phyloP scores from a whole-genome alignment of 441 rosid species.

The Aleurites moluccanus region DNA sequence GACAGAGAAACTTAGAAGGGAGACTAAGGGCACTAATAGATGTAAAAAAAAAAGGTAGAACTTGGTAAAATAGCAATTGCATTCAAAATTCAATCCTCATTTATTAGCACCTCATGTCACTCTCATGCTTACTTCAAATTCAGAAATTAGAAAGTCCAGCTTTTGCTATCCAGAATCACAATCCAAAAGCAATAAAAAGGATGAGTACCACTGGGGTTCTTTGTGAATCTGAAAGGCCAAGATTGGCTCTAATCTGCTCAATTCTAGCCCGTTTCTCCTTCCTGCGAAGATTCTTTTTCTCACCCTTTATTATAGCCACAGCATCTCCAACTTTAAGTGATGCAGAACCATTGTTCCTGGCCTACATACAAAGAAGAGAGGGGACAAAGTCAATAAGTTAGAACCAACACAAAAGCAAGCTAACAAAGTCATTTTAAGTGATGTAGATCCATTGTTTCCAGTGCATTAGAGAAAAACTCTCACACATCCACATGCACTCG shows the following conservation, averaged over 20 bases:
- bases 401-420: not conserved
- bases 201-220: slow-evolving; percentile 78
- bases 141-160: slow-evolving; percentile 9
- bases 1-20: slow-evolving; percentile 2
- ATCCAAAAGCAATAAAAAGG: not conserved
- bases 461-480: not conserved
- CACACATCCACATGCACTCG: not conserved
- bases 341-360: slow-evolving; percentile 44
- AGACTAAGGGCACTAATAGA: not conserved
- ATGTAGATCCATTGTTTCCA: not conserved
- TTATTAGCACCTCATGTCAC: not conserved
- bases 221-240: slow-evolving; percentile 95
- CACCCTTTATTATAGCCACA: slow-evolving; percentile 89
- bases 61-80: not conserved
- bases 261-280: slow-evolving; percentile 93
- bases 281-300: slow-evolving; percentile 70
- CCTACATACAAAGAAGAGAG: slow-evolving; percentile 34
- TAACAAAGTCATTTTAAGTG: not conserved
- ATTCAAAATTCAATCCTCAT: slow-evolving; percentile 13
- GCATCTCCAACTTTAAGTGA: slow-evolving; percentile 76
- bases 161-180: not conserved
- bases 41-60: not conserved
- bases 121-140: not conserved
- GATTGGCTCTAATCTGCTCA: slow-evolving; percentile 92
- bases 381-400: slow-evolving; percentile 12